Base-by-base conservation (phyloP, 1,139 yeast genomes). In the Geotrichum carabidarum region DNA sequence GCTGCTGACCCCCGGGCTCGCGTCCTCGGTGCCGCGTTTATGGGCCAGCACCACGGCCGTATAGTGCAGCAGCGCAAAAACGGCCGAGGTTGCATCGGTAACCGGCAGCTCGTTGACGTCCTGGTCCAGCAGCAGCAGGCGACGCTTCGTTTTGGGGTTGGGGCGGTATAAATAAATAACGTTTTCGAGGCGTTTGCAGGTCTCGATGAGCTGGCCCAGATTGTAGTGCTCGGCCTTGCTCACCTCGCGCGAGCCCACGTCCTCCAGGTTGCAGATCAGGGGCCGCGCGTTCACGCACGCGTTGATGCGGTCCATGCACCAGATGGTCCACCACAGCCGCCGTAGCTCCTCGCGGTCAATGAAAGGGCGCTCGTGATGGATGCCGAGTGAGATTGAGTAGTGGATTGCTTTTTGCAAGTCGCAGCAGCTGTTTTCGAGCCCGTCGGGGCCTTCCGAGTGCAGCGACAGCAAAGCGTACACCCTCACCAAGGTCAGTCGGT, bases 311-410 rank as follows among this genome's bases (percentile, higher is more conserved):
- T 74, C 78, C 63, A 74, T 61, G 40, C 75, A 66, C 66, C 72
- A 73, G 35, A 74, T 62, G 37, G 72, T 64, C 76, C 77, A 73
- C 76, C 77, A 74, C 31, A 74, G 62, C 47, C 66, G 67, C 36
- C 66, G 63, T 31, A 68, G 55, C 45, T 69, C 67, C 3, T 65
- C 63, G 51, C 66, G 67, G 53, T 70, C 71, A 17, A 64, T 60
- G 57, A 67, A 67, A 0, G 68, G 66, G 15, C 69, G 58, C 48
- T 69, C 68, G 58, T 72, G 74, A 57, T 74, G 78, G 31, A 74
- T 65, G 0, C 74, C 76, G 36, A 74, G 60, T 2, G 74, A 64
- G 15, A 67, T 65, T 1, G 76, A 76, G 57, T 72, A 67, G 58
- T 72, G 74, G 34, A 74, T 60, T 1, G 76, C 72, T 46, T 66